phyloP scores from a whole-genome alignment of 768 basidiomycete genomes.

The Agaricus sinodeliciosus region DNA sequence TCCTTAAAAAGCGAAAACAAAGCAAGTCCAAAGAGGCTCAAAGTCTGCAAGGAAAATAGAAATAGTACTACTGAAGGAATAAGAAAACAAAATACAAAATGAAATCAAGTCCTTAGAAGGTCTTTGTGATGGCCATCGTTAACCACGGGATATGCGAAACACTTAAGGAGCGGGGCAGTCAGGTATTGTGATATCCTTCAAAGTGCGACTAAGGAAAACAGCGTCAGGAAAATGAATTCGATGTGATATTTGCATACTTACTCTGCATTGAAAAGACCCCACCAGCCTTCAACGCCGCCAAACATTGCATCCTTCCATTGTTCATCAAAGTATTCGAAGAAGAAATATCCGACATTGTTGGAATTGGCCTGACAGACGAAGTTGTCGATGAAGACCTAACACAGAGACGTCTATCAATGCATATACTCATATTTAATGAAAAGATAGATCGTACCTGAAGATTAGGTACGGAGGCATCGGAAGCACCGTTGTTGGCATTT shows the following conservation, averaged over 20 bases:
- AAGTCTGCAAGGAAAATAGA: background rate
- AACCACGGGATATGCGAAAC: background rate
- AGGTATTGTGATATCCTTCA: conserved; percentile 67
- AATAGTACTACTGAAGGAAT: background rate
- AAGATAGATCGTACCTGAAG: conserved; percentile 36
- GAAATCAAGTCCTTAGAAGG: background rate
- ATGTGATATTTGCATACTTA: conserved; percentile 18
- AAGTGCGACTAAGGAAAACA: conserved; percentile 42
- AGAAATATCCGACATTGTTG: conserved; percentile 79
- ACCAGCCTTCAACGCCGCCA: conserved; percentile 73
- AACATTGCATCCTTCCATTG: conserved; percentile 67
- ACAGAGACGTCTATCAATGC: background rate
- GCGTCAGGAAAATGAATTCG: background rate
- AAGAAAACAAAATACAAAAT: background rate
- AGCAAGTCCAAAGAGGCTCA: background rate
- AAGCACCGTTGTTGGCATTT: conserved; percentile 61
- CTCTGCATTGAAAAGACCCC: conserved; percentile 42
- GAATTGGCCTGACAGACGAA: conserved; percentile 87
- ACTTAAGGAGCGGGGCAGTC: conserved; percentile 36
- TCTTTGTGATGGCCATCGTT: background rate
- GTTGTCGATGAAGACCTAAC: conserved; percentile 69
- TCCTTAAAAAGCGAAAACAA: no score
- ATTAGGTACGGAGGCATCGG: conserved; percentile 50
- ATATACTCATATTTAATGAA: background rate
- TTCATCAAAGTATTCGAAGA: conserved; percentile 80